These are phyloP conservation scores for Aphanocladium album DNA, from an alignment of 2,329 filamentous ascomycete genomes.

Conservation along the genomic window DNA sequence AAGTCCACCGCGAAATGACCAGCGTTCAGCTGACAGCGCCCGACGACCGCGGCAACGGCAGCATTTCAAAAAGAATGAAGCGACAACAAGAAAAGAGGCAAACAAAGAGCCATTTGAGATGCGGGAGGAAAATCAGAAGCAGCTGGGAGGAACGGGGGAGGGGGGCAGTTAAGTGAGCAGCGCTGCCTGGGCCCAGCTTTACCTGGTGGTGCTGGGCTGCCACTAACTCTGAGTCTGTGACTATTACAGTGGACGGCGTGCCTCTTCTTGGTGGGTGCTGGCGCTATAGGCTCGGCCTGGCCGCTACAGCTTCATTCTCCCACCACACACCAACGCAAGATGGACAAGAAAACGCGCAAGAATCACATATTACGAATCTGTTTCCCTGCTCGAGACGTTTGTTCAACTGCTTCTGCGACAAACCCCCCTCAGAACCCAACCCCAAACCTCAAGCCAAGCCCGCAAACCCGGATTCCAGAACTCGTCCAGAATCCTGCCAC, in stretches of 20 bases:
- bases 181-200: not conserved
- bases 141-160: constrained; percentile 11
- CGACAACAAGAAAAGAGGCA: not conserved
- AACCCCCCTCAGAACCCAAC: not conserved
- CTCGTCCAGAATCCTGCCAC: not conserved
- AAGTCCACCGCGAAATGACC: not conserved
- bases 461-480: not conserved
- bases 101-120: constrained; percentile 1
- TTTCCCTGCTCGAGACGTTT: too few relatives aligned
- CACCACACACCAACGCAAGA: not conserved
- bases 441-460: not conserved
- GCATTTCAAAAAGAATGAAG: not conserved
- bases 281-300: not conserved
- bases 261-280: not conserved
- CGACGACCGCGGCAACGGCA: not conserved
- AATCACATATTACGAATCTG: too few relatives aligned
- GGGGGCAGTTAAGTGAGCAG: constrained; percentile 12
- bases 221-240: not conserved
- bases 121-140: constrained; percentile 7
- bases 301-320: not conserved
- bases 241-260: not conserved
- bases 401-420: not conserved
- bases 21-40: not conserved
- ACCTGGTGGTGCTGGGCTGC: not conserved
- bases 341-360: too few relatives aligned